Evolutionary conservation across 352 stramenopile genomes (phyloP).

Genomic region (Phytophthora sansomeana): DNA sequence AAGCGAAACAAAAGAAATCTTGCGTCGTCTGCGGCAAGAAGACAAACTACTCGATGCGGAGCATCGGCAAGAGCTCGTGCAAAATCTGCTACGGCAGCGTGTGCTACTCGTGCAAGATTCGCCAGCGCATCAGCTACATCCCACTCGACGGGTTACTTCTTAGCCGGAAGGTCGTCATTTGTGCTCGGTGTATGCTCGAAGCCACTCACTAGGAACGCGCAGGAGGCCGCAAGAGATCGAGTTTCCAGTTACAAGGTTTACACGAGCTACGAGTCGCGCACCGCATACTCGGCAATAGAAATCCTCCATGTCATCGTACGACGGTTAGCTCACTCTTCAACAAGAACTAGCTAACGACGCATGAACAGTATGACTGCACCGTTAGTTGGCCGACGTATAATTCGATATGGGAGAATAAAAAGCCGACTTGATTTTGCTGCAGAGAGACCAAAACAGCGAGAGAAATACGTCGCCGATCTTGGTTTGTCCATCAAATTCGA

Average conservation of each 20-base stretch:
- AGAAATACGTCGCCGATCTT: no score
- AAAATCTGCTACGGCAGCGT: constrained; percentile 42
- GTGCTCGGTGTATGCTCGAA: constrained; percentile 44
- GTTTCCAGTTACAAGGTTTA: background rate
- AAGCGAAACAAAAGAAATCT: background rate
- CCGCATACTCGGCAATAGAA: constrained; percentile 22
- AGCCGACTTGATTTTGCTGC: no score
- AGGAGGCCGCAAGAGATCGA: constrained; percentile 34
- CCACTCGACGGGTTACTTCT: constrained; percentile 35
- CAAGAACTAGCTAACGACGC: background rate
- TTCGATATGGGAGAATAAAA: no score
- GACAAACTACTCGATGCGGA: constrained; percentile 27
- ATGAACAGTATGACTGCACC: constrained; percentile 3
- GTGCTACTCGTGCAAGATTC: constrained; percentile 47
- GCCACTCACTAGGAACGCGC: constrained; percentile 38
- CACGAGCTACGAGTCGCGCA: constrained; percentile 17
- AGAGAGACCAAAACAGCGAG: no score
- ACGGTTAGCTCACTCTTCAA: background rate
- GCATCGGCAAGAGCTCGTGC: constrained; percentile 38
- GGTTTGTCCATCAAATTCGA: no score
- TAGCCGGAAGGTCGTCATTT: constrained; percentile 48
- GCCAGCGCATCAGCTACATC: constrained; percentile 50
- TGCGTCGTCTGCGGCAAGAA: constrained; percentile 43
- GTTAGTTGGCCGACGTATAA: background rate
- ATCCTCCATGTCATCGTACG: constrained; percentile 25